Base-by-base conservation (phyloP, 768 basidiomycete genomes). In the Tricholoma furcatifolium region DNA sequence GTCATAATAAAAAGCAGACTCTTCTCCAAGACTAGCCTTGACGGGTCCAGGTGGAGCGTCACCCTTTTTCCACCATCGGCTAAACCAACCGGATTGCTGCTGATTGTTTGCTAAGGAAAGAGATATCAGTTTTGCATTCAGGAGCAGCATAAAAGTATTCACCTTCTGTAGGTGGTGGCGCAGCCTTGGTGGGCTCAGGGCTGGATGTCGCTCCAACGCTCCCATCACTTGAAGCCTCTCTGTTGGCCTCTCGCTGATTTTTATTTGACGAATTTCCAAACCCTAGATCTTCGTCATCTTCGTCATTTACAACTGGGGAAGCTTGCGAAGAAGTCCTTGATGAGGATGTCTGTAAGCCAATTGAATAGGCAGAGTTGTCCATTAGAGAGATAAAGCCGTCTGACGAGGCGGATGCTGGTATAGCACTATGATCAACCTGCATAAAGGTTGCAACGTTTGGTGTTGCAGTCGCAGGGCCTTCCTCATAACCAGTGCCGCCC, bases 1-100 rank as follows among this genome's bases (percentile, higher is more conserved):
- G 65, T 99, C 97, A 65, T 91, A 99, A 63, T 92, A 88, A 74
- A 98, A 96, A 23, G 84, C 75, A 17, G 69, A 93, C 65, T 94
- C 84, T 60, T 98, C 93, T 7, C 97, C 97, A 21, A 99, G 81
- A 60, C 88, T 98, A 17, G 96, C 97, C 65, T 85, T 90, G 51
- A 96, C 73, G 2, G 96, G 94, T 8, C 79, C 91, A 8, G 84
- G 74, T 6, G 62, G 59, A 4, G 77, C 60, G 14, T 87, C 85
- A 15, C 77, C 71, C 45, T 84, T 83, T 62, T 80, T 88, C 85
- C 90, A 96, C 73, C 86, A 84, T 32, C 88, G 79, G 51, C 86
- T 84, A 21, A 98, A 69, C 95, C 95, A 98, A 11, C 84, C 75
- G 20, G 72, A 57, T 2, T 71, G 42, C 17, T 44, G 31, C 30